These are phyloP conservation scores for Pichia eremophila DNA, from an alignment of 805 yeast species.

Conservation along the genomic window DNA sequence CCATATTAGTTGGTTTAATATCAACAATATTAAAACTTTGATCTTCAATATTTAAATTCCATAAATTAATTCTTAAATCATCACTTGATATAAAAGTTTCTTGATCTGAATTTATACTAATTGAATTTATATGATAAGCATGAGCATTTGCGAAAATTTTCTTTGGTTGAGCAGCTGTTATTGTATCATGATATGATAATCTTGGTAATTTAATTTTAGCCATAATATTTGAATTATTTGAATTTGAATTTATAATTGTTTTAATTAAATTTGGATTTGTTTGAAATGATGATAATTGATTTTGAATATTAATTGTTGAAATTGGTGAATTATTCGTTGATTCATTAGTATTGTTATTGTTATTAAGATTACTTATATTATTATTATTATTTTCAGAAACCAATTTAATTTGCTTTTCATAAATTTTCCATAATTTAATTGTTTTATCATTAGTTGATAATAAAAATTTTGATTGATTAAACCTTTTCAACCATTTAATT, in stretches of 20 bases:
- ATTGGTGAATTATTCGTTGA: constrained; percentile 1
- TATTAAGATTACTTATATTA: constrained; percentile 20
- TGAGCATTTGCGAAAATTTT: constrained; percentile 91
- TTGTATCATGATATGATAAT: constrained; percentile 86
- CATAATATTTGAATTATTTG: constrained; percentile 7
- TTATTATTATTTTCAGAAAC: constrained; percentile 78
- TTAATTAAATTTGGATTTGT: constrained; percentile 16
- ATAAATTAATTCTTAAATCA: constrained; percentile 87
- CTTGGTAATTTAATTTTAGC: constrained; percentile 67
- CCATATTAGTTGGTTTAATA: constrained; percentile 97
- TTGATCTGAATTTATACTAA: constrained; percentile 88
- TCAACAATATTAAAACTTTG: constrained; percentile 96
- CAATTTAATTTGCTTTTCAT: constrained; percentile 83
- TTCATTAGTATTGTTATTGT: not conserved
- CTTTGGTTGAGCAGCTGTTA: constrained; percentile 91
- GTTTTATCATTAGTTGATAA: constrained; percentile 95
- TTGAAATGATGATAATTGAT: constrained; percentile 21
- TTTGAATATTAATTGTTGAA: constrained; percentile 11
- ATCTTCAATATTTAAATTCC: constrained; percentile 92
- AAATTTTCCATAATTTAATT: constrained; percentile 94
- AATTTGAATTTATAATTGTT: not conserved
- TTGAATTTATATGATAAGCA: constrained; percentile 95
- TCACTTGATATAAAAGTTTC: constrained; percentile 91
- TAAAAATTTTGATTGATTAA: constrained; percentile 82
- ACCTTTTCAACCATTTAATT: constrained; percentile 89